phyloP scores from a whole-genome alignment of 2,329 filamentous ascomycete species.

The Stachybotrys elegans region DNA sequence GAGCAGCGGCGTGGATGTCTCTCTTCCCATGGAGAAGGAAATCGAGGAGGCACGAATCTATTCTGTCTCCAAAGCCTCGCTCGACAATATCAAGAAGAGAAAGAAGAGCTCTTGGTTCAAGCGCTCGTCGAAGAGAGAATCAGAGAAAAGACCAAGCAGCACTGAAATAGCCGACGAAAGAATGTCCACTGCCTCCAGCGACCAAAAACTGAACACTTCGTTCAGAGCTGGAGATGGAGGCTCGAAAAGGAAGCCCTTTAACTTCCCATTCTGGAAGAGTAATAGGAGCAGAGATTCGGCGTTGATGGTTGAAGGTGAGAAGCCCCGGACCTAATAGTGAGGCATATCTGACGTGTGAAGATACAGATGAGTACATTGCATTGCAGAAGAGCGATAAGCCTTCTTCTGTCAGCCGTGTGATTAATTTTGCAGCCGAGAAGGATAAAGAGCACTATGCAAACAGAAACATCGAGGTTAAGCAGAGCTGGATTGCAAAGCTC shows the following conservation, averaged over 20 bases:
- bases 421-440: too few relatives aligned
- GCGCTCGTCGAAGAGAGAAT: constrained; percentile 34
- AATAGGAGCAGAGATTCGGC: constrained; percentile 37
- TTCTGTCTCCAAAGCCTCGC: constrained; percentile 9
- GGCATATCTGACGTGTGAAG: not conserved
- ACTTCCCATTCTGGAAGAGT: constrained; percentile 51
- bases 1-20: too few relatives aligned
- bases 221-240: too few relatives aligned
- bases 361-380: constrained; percentile 7
- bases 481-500: constrained; percentile 85
- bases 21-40: too few relatives aligned
- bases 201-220: too few relatives aligned
- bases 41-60: too few relatives aligned
- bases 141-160: constrained; percentile 14
- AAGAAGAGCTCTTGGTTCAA: constrained; percentile 50
- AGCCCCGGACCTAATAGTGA: not conserved
- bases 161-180: too few relatives aligned
- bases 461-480: constrained; percentile 60
- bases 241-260: constrained; percentile 48
- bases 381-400: constrained; percentile 13
- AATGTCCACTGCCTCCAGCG: too few relatives aligned
- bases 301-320: constrained; percentile 41
- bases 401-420: too few relatives aligned
- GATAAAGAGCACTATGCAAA: too few relatives aligned
- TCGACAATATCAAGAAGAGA: constrained; percentile 26